Evolutionary conservation across 2,329 filamentous ascomycete genomes (phyloP), one percentile per base, ranked within the genome.

Genomic region (Aspergillus pseudoviridinutans): DNA sequence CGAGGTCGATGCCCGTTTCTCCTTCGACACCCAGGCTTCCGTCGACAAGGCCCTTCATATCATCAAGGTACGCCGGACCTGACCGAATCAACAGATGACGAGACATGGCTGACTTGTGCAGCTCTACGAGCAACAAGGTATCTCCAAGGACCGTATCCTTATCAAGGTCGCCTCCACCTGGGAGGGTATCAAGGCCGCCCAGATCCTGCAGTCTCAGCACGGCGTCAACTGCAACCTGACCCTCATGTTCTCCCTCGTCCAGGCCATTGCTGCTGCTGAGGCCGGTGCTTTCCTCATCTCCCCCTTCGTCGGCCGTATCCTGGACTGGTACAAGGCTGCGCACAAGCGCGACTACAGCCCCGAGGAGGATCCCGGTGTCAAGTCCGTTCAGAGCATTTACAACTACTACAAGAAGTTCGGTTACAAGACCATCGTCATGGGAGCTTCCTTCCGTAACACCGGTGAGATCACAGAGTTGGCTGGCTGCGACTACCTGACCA

Each of bases 321-420:
- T 99, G 68, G 94, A 99, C 82, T 99, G 93, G 93, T 97, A 88
- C 90, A 99, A 99, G 91, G 91, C 91, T 59, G 82, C 87, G 69
- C 90, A 87, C 78, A 96, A 96, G 88, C 92, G 95, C 86, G 90
- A 94, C 67, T 99, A 92, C 87, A 73, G 83, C 76, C 85, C 91
- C 77, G 82, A 90, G 79, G 90, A 96, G 78, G 94, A 99, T 83
- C 94, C 94, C 57, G 94, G 94, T 83, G 94, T 99, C 79, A 85
- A 91, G 82, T 93, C 89, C 66, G 94, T 99, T 74, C 85, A 93
- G 84, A 75, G 72, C 78, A 99, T 99, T 83, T 99, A 89, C 87
- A 94, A 99, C 87, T 99, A 99, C 90, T 99, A 99, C 89, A 99
- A 99, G 91, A 97, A 97, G 86, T 91, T 82, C 78, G 91, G 90